Conservation (phyloP, 164 flowering plant genomes). For the Platanus orientalis region DNA sequence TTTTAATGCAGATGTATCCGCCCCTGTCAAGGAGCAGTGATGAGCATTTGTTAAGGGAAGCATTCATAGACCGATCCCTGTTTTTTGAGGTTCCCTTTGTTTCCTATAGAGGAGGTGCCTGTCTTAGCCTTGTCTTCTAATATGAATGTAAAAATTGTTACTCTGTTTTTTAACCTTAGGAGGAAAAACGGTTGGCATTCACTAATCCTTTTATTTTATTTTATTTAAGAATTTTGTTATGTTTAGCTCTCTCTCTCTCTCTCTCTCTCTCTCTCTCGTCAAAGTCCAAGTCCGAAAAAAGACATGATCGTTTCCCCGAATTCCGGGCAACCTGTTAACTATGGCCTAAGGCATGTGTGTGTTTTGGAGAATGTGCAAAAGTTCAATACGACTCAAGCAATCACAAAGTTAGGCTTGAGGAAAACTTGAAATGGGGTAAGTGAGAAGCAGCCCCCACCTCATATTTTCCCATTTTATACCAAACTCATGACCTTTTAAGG, state of each 20-base stretch:
- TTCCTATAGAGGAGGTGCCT: no score
- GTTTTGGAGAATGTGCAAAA: conserved; percentile 44
- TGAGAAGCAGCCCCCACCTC: conserved; percentile 16
- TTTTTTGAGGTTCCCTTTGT: no score
- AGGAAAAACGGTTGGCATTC: no score
- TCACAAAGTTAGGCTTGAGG: conserved; percentile 1
- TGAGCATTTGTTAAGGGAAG: no score
- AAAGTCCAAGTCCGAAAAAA: conserved; percentile 11
- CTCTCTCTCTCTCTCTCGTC: background rate
- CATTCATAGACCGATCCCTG: no score
- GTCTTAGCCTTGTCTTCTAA: no score
- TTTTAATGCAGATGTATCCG: no score
- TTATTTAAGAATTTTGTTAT: no score
- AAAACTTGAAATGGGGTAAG: background rate
- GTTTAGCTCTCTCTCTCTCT: background rate
- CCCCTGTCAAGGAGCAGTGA: no score
- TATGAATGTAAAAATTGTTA: no score
- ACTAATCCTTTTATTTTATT: no score
- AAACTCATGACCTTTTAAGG: background rate
- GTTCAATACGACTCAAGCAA: conserved; percentile 23
- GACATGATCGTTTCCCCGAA: conserved; percentile 48
- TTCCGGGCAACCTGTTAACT: conserved; percentile 42
- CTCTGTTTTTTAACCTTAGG: no score
- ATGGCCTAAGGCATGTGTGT: conserved; percentile 23
- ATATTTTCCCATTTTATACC: background rate